Base-by-base conservation (phyloP, 108 stramenopile genomes). In the Discostella pseudostelligera region DNA sequence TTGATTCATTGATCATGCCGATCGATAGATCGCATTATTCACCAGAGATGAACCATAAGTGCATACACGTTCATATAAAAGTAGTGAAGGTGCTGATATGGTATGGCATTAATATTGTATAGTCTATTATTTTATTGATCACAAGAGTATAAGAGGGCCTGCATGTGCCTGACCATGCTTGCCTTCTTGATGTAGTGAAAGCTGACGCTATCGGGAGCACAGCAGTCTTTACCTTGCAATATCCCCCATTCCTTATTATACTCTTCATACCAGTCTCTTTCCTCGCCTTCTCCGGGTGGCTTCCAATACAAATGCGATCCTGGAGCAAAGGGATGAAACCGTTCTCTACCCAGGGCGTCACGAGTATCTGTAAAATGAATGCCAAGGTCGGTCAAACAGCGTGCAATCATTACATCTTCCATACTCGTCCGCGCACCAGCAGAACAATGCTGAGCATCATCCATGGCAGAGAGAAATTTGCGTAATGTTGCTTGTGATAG, bases 131-230 rank as follows among this genome's bases (percentile, higher is more conserved):
- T 51, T 20, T 58, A 56, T 47, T 48, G 54, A 51, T 84, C 74
- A 68, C 83, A 84, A 32, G 42, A 53, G 66, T 87, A 62, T 2
- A 89, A 49, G 10, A 87, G 46, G 42, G 79, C 71, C 58, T 82
- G 75, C 47, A 90, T 56, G 72, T 90, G 89, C 44, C 89, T 66
- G 3, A 86, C 86, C 89, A 87, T 87, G 69, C 84, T 81, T 25
- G 86, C 79, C 67, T 88, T 85, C 39, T 88, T 88, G 24, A 93
- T 61, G 65, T 95, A 95, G 69, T 96, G 96, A 74, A 95, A 96
- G 26, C 89, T 89, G 10, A 96, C 86, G 42, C 89, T 89, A 56
- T 87, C 87, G 4, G 89, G 84, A 14, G 90, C 90, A 81, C 92
- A 96, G 62, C 92, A 95, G 46, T 87, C 85, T 56, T 78, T 58